Evolutionary conservation across 345 rosid species (phyloP), one percentile per base, ranked within the genome.

Genomic region (Corymbia maculata): DNA sequence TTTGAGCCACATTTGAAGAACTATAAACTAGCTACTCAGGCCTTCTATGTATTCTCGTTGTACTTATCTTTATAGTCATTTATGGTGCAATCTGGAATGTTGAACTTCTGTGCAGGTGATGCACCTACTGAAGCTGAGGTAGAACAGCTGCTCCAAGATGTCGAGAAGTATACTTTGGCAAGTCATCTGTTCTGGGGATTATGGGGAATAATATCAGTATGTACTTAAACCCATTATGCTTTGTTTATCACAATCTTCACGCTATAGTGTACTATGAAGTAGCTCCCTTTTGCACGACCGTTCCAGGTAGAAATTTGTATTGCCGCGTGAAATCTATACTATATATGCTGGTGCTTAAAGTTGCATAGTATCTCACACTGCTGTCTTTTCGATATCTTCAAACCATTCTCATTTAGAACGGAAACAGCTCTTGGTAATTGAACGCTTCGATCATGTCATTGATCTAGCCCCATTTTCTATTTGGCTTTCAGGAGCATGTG

Each of bases 141-240:
- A 47, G 88, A 91, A 86, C 88, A 92, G 91, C 91, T 93, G 44
- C 88, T 93, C 86, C 79, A 90, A 88, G 92, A 90, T 80, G 94
- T 91, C 51, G 98, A 95, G 89, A 94, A 89, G 87, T 94, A 92
- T 90, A 92, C 92, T 52, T 94, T 95, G 85, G 95, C 95, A 70
- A 94, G 92, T 90, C 96, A 94, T 91, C 91, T 95, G 2, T 70
- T 89, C 75, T 95, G 98, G 98, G 96, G 96, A 47, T 68, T 95
- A 66, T 95, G 98, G 97, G 98, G 97, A 51, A 91, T 95, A 89
- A 94, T 94, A 45, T 94, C 95, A 88, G 94, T 94, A 93, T 49
- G 87, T 87, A 47, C 28, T 79, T 47, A 30, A 26, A 50, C 86
- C 14, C 53, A 53, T 13, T 36, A 21, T 6, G 28, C n/a, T 28